Conservation (phyloP, 202 grass and related monocot species). For the Eragrostis tef region DNA sequence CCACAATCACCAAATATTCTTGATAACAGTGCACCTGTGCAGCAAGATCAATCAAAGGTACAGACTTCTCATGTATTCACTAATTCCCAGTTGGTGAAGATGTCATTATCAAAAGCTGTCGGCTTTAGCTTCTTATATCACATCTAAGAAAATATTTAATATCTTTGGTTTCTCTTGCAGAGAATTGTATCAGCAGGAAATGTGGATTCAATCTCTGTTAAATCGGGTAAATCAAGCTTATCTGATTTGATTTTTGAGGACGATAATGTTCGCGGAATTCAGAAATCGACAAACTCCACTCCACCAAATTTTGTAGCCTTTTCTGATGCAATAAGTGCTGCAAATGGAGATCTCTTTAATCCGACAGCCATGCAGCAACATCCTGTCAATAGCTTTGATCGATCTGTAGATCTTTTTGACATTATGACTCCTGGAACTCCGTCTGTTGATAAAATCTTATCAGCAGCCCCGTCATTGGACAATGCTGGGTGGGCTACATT, state of each 20-base stretch:
- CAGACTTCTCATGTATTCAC: constrained; percentile 39
- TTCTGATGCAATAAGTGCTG: constrained; percentile 37
- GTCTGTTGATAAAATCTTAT: constrained; percentile 42
- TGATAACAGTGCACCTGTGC: constrained; percentile 47
- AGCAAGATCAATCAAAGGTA: constrained; percentile 47
- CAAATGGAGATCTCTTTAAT: constrained; percentile 53
- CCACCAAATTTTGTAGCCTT: constrained; percentile 45
- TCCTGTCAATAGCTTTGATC: constrained; percentile 43
- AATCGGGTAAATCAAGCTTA: constrained; percentile 63
- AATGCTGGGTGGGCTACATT: constrained; percentile 89
- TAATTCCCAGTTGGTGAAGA: constrained; percentile 50
- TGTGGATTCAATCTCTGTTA: constrained; percentile 48
- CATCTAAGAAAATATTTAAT: constrained; percentile 27
- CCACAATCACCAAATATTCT: constrained; percentile 64
- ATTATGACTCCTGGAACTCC: constrained; percentile 40
- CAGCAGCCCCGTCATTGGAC: constrained; percentile 38
- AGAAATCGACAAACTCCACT: constrained; percentile 15
- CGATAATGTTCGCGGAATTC: constrained; percentile 24
- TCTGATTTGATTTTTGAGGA: constrained; percentile 52
- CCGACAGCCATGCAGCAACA: constrained; percentile 42
- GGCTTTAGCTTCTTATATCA: background rate
- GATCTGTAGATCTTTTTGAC: constrained; percentile 64
- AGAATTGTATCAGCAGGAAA: constrained; percentile 56
- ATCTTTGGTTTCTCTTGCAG: constrained; percentile 50
- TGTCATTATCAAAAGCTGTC: constrained; percentile 22